phyloP scores from a whole-genome alignment of 768 basidiomycete genomes.

The Boletus rubescentipes region DNA sequence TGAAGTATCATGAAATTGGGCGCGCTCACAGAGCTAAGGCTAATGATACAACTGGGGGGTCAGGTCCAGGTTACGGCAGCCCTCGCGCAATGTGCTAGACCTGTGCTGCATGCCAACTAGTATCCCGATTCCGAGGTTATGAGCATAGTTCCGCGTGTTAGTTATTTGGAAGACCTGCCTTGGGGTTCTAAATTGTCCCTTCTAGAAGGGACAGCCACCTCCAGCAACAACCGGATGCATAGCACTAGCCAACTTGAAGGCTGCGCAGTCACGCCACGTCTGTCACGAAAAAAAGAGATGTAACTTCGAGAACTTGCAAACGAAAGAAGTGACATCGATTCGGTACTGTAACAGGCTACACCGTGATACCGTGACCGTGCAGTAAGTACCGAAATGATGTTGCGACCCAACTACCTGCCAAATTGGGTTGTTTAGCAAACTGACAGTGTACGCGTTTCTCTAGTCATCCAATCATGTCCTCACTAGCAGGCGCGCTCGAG shows the following conservation, averaged over 20 bases:
- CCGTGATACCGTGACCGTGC: too few relatives aligned
- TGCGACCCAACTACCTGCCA: constrained; percentile 1
- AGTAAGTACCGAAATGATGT: too few relatives aligned
- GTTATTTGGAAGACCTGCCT: neutral
- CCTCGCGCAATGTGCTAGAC: neutral
- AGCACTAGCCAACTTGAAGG: constrained; percentile 7
- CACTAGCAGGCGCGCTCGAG: constrained; percentile 57
- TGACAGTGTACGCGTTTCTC: too few relatives aligned
- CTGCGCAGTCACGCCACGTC: neutral
- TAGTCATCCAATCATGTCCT: constrained; percentile 45
- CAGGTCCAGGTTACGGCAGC: constrained; percentile 2
- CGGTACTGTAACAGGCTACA: too few relatives aligned
- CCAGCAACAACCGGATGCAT: neutral
- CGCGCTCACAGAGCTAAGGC: neutral
- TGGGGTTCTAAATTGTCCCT: constrained; percentile 5
- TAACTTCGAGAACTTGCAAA: neutral
- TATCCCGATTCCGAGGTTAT: constrained; percentile 22
- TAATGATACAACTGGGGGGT: neutral
- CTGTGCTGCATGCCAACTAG: constrained; percentile 14
- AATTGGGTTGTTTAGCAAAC: constrained; percentile 9
- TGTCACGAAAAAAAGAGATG: neutral
- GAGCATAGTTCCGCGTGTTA: neutral
- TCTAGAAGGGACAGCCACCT: constrained; percentile 24
- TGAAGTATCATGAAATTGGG: neutral
- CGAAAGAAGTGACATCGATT: too few relatives aligned